Evolutionary conservation across 176 grass and related monocot species (phyloP).

Genomic region (Phyllostachys edulis): DNA sequence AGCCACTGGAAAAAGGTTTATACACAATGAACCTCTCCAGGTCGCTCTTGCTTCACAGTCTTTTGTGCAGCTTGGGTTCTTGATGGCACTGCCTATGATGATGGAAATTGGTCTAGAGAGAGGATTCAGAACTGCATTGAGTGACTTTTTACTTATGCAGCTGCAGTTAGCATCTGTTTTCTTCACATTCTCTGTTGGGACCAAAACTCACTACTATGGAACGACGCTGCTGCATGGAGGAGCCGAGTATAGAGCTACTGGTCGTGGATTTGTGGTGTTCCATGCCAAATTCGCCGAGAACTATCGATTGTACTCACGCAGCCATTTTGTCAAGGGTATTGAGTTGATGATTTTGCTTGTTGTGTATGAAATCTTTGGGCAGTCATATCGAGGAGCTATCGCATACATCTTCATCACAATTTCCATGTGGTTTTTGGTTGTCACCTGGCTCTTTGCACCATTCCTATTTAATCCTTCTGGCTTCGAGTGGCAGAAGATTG

Average conservation of each 20-base stretch:
- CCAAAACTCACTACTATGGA: conserved; percentile 96
- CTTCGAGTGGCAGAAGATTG: conserved; percentile 48
- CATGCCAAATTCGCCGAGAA: conserved; percentile 96
- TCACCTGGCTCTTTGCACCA: conserved; percentile 95
- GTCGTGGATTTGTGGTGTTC: conserved; percentile 97
- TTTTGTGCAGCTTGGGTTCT: conserved; percentile 88
- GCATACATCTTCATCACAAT: conserved; percentile 89
- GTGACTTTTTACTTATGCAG: conserved; percentile 94
- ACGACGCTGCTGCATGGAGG: conserved; percentile 91
- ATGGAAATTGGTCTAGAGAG: conserved; percentile 61
- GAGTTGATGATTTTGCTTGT: conserved; percentile 88
- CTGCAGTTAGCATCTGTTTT: conserved; percentile 93
- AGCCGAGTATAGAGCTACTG: conserved; percentile 86
- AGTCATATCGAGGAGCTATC: conserved; percentile 67
- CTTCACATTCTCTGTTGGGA: conserved; percentile 92
- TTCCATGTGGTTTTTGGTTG: conserved; percentile 99
- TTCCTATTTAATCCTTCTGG: conserved; percentile 88
- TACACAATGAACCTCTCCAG: conserved; percentile 80
- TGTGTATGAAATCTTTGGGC: conserved; percentile 89
- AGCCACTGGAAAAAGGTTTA: conserved; percentile 54
- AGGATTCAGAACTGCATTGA: conserved; percentile 93
- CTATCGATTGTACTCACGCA: conserved; percentile 83
- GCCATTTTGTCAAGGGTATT: conserved; percentile 92
- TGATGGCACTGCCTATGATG: conserved; percentile 63
- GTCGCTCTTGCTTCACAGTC: conserved; percentile 89